Base-by-base conservation (phyloP, 2,329 filamentous ascomycete genomes). In the Dactylellina cionopaga region DNA sequence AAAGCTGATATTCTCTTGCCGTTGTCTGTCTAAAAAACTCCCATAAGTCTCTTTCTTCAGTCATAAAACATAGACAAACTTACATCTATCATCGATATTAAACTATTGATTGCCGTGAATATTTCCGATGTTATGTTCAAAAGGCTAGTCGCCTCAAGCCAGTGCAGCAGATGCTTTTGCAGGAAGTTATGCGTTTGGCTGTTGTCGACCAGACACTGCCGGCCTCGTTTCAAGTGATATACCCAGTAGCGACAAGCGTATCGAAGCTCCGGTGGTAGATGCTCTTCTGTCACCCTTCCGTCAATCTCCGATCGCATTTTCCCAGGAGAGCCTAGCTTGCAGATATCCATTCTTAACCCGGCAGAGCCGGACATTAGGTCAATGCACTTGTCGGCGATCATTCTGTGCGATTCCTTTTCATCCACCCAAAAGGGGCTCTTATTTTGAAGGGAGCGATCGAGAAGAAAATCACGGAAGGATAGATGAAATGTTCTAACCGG, bases 301-400 rank as follows among this genome's bases (percentile, higher is more conserved):
- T 77, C 64, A 6, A 81, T 69, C 2, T 77, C 74, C 2, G 63
- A 68, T 47, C 75, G 76, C 25, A 49, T 47, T 22, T 25, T 79
- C 27, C 78, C 79, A 29, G 77, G 78, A 19, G 33, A 13, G n/a
- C 51, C 6, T 0, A 81, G 56, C 2, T 63, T 65, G 72, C 80
- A 83, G 1, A 83, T 80, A 56, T 83, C 75, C 71, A 76, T 70
- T 35, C 76, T 79, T 0, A 84, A 75, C 5, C 43, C 74, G 17
- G 24, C 6, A 27, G 27, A 35, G 6, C 6, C n/a, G 11, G 77
- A 79, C 77, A 83, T 78, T 0, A 82, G 71, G 29, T 79, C 39
- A 15, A 83, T 59, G 74, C 81, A 83, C n/a, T 74, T 33, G 13
- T 29, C 59, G 0, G 80, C 79, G 0, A 82, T 65, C 1, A 59